phyloP scores from a whole-genome alignment of 139 green algal species.

The Auxenochlorella protothecoides region DNA sequence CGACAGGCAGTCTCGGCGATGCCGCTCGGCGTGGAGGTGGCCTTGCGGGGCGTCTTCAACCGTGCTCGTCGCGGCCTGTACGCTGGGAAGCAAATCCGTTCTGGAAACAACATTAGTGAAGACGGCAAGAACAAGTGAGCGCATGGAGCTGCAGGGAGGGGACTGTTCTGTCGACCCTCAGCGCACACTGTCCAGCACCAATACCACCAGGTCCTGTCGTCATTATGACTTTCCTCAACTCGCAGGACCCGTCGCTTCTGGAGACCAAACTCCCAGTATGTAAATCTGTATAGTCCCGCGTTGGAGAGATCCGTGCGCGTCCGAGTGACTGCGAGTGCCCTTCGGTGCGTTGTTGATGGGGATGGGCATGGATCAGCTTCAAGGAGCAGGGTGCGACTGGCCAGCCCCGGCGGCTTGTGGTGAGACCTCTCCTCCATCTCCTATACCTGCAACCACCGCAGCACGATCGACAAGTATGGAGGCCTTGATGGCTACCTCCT shows the following conservation, averaged over 20 bases:
- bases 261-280: slow-evolving; percentile 70
- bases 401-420: background rate
- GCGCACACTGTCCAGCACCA: background rate
- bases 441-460: slow-evolving; percentile 11
- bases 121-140: slow-evolving; percentile 75
- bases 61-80: slow-evolving; percentile 51
- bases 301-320: slow-evolving; percentile 52
- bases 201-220: background rate
- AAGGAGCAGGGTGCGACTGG: background rate
- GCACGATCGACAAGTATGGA: slow-evolving; percentile 71
- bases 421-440: background rate
- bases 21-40: slow-evolving; percentile 12
- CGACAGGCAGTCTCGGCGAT: slow-evolving; percentile 1
- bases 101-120: slow-evolving; percentile 73
- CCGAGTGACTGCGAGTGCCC: slow-evolving; percentile 59
- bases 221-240: background rate
- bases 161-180: background rate
- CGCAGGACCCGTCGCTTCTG: slow-evolving; percentile 56
- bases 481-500: slow-evolving; percentile 78
- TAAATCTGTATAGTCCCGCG: slow-evolving; percentile 57
- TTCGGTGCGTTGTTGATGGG: slow-evolving; percentile 30
- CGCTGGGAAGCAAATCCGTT: slow-evolving; percentile 45
- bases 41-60: slow-evolving; percentile 19
- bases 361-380: background rate
- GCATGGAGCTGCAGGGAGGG: too few species aligned